Percentiles rank a stretch among this genome's conserved stretches.
These are phyloP conservation scores for Mesostigma viride DNA, from an alignment of 139 green algal species.

Conservation along the genomic window DNA sequence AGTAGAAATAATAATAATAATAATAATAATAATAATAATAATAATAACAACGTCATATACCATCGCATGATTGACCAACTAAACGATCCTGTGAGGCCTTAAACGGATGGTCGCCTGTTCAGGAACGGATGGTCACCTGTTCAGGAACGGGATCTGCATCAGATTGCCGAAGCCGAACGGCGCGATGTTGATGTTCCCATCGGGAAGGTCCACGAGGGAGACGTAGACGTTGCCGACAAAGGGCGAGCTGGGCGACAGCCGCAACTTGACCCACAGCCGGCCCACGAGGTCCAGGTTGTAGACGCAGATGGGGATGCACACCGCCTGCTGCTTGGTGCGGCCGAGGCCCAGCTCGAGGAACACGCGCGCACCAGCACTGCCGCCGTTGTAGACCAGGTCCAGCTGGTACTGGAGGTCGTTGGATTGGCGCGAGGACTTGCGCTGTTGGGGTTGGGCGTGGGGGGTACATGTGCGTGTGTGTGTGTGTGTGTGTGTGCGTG, in stretches of 20 bases:
- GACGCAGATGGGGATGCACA: conserved; percentile 73
- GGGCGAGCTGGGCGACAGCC: conserved; percentile 78
- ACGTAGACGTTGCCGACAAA: conserved; percentile 81
- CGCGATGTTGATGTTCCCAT: conserved; percentile 54
- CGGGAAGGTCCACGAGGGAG: conserved; percentile 76
- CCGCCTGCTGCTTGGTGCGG: not conserved
- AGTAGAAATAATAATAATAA: not conserved
- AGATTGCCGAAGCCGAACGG: conserved; percentile 36
- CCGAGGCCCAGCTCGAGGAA: conserved; percentile 10
- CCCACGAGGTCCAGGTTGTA: conserved; percentile 86
- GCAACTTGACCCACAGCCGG: conserved; percentile 85
- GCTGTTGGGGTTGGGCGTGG: too few species aligned
- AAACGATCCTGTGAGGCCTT: too few species aligned
- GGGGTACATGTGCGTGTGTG: too few species aligned
- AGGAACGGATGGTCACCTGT: conserved; percentile 28
- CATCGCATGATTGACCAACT: too few species aligned
- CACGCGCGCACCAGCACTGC: conserved; percentile 21
- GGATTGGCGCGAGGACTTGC: too few species aligned
- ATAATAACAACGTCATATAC: too few species aligned
- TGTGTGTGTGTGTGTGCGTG: too few species aligned
- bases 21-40: not conserved
- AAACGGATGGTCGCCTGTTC: too few species aligned
- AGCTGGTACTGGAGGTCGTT: too few species aligned
- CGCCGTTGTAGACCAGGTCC: conserved; percentile 29
- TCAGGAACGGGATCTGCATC: conserved; percentile 34